Evolutionary conservation across 1,139 yeast species (phyloP).

Genomic region (Nakaseomyces uthaithaninus): DNA sequence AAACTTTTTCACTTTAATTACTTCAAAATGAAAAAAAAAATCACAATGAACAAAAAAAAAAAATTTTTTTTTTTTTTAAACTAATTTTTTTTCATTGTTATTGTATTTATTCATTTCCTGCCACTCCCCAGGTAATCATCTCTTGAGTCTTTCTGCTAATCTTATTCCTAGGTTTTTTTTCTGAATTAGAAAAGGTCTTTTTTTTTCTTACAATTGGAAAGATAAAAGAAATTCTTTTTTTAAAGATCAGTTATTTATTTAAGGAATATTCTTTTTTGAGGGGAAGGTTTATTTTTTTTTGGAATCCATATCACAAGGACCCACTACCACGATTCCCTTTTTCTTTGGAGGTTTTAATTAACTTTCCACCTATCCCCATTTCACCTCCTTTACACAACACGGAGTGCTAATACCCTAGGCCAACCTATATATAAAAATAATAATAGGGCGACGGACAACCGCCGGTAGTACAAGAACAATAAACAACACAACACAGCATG

Average conservation of each 20-base stretch:
- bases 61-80: neutral
- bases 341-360: conserved; percentile 25
- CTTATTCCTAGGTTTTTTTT: neutral
- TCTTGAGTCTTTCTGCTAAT: conserved; percentile 2
- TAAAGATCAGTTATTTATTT: neutral
- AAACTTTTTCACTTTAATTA: too few relatives aligned
- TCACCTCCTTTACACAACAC: too few relatives aligned
- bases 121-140: neutral
- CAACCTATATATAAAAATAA: too few relatives aligned
- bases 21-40: too few relatives aligned
- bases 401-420: too few relatives aligned
- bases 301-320: too few relatives aligned
- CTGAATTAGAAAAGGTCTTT: neutral
- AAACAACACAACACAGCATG: conserved; percentile 16
- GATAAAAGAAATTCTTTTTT: neutral
- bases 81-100: neutral
- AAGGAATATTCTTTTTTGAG: neutral
- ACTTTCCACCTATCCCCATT: conserved; percentile 18
- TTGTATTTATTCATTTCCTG: neutral
- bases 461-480: too few relatives aligned
- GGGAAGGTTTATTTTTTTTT: neutral
- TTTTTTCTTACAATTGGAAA: neutral
- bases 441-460: too few relatives aligned
- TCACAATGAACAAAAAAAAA: too few relatives aligned
- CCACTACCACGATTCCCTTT: neutral